A percentile compares a stretch with the other conserved stretches of the same genome.
phyloP scores from a whole-genome alignment of 768 basidiomycete genomes.

The Lactifluus volemus region DNA sequence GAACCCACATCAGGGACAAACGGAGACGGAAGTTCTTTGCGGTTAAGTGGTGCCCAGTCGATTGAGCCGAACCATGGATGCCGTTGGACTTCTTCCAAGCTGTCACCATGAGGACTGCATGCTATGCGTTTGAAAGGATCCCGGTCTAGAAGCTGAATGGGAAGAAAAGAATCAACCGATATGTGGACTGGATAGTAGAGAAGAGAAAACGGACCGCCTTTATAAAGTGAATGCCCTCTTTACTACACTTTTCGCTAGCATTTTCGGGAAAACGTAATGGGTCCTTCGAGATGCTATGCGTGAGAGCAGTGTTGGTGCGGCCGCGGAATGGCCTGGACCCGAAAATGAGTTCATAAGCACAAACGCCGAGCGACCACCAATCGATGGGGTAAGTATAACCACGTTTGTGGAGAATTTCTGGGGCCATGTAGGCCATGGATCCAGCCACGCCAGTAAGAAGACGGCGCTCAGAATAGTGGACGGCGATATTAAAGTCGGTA shows the following conservation, averaged over 20 bases:
- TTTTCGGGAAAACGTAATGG: constrained; percentile 85
- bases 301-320: constrained; percentile 86
- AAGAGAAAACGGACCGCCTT: constrained; percentile 44
- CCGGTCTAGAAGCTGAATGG: constrained; percentile 69
- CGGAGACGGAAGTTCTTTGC: constrained; percentile 65
- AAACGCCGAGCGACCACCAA: constrained; percentile 96
- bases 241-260: constrained; percentile 68
- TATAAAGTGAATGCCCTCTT: constrained; percentile 68
- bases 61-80: constrained; percentile 86
- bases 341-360: constrained; percentile 87
- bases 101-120: constrained; percentile 72
- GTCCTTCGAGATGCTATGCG: constrained; percentile 87
- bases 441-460: constrained; percentile 87
- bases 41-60: constrained; percentile 83
- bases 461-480: constrained; percentile 85
- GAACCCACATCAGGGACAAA: constrained; percentile 80
- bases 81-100: constrained; percentile 65
- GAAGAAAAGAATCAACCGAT: not conserved
- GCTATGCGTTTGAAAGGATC: constrained; percentile 76
- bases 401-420: constrained; percentile 83
- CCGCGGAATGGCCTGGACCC: constrained; percentile 90
- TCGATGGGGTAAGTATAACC: constrained; percentile 94
- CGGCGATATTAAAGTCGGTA: constrained; percentile 98
- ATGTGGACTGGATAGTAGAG: not conserved
- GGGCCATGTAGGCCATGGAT: constrained; percentile 99